Base-by-base conservation (phyloP, 805 yeast genomes). In the Spathaspora boniae region DNA sequence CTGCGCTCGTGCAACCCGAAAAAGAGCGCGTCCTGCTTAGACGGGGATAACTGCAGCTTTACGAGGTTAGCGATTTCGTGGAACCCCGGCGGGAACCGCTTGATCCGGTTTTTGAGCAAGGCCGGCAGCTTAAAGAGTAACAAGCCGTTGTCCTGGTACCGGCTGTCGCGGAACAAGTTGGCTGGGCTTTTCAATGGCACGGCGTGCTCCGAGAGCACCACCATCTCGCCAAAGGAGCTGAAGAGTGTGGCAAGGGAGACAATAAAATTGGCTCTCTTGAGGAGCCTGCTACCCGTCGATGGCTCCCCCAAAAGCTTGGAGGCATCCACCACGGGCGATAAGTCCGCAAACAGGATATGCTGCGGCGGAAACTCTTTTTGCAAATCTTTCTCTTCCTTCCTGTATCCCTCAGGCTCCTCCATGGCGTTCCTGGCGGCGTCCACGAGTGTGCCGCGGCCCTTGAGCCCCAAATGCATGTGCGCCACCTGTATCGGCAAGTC, bases 191-290 rank as follows among this genome's bases (percentile, higher is more conserved):
- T 32, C 36, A 63, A 34, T 4, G 65, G 59, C 9, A 60, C 52
- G 4, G 53, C 41, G 26, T 55, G 47, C 9, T 61, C 51, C 7
- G 56, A 48, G 23, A 65, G 17, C 9, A 61, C 36, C 6, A 64
- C 36, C 3, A 50, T 46, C 18, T 60, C 58, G 29, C 56, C 60
- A 37, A 62, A 65, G 0, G 65, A 50, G 36, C 53, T 53, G 48
- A 61, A 62, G 9, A 65, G 42, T 2, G 52, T 41, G 8, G 65
- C 54, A 7, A 59, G 38, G 28, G 44, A 25, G 16, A 44, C 36
- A 16, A 50, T 32, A 26, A 49, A 49, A 14, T 44, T 47, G n/a
- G n/a, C n/a, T n/a, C n/a, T n/a, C n/a, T n/a, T n/a, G n/a, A n/a
- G n/a, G n/a, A n/a, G n/a, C n/a, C n/a, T n/a, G n/a, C n/a, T n/a